These are phyloP conservation scores for Pseudohyphozyma bogoriensis DNA, from an alignment of 768 basidiomycete species.

Conservation along the genomic window DNA sequence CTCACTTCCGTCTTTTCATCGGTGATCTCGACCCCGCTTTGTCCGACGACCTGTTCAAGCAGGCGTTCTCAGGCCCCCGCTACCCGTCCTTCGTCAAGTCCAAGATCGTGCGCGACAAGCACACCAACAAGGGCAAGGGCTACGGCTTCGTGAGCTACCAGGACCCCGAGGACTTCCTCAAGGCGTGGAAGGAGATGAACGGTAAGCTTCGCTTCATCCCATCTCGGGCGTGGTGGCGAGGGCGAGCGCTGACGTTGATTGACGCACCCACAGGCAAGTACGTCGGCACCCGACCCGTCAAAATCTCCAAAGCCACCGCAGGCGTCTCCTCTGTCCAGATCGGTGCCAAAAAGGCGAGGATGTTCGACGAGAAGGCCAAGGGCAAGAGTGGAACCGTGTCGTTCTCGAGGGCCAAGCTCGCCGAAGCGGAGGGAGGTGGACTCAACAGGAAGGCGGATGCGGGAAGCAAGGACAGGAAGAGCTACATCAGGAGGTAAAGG, in stretches of 20 bases:
- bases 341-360: constrained; percentile 80
- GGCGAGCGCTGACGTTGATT: constrained; percentile 6
- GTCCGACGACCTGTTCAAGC: constrained; percentile 83
- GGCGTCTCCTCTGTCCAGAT: constrained; percentile 85
- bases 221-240: no score
- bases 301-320: constrained; percentile 81
- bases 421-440: constrained; percentile 6
- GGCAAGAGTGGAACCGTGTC: constrained; percentile 23
- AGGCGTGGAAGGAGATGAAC: constrained; percentile 99
- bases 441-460: constrained; percentile 17
- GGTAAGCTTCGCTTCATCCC: constrained; percentile 46
- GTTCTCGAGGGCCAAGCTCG: constrained; percentile 24
- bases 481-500: constrained; percentile 23
- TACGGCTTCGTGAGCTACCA: constrained; percentile 96
- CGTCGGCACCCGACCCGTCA: constrained; percentile 83
- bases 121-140: constrained; percentile 84
- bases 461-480: constrained; percentile 23
- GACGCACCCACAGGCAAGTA: constrained; percentile 62
- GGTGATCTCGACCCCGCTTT: constrained; percentile 98
- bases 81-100: constrained; percentile 91
- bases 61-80: constrained; percentile 55
- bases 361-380: constrained; percentile 85
- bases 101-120: constrained; percentile 83
- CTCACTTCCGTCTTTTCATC: constrained; percentile 76
- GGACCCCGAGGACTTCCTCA: constrained; percentile 95